Evolutionary conservation across 805 yeast species (phyloP).

Genomic region (Komagataella phaffii): DNA sequence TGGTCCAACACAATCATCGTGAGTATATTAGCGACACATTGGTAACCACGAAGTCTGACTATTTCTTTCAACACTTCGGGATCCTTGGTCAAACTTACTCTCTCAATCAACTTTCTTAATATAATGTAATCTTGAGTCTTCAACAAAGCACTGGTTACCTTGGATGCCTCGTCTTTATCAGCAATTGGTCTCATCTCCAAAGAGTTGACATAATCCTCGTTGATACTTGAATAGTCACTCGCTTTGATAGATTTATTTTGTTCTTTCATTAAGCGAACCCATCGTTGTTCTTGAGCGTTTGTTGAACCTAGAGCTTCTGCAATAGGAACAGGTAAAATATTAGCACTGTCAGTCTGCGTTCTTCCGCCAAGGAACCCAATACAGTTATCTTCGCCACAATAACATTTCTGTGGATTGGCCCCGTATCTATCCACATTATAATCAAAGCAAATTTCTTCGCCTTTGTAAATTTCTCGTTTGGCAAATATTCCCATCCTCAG

Average conservation of each 20-base stretch:
- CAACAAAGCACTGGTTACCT: conserved; percentile 69
- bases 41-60: conserved; percentile 77
- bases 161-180: conserved; percentile 46
- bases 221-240: conserved; percentile 40
- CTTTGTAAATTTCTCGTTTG: conserved; percentile 50
- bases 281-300: conserved; percentile 52
- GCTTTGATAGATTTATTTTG: background rate
- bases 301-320: conserved; percentile 80
- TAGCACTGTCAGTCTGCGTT: conserved; percentile 88
- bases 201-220: conserved; percentile 49
- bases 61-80: conserved; percentile 40
- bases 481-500: conserved; percentile 93
- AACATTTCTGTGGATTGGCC: conserved; percentile 86
- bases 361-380: conserved; percentile 92
- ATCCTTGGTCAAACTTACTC: conserved; percentile 45
- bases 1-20: conserved; percentile 16
- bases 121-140: conserved; percentile 58
- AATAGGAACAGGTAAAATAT: conserved; percentile 67
- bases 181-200: conserved; percentile 38
- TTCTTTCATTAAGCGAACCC: conserved; percentile 49
- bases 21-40: conserved; percentile 54
- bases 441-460: conserved; percentile 87
- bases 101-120: conserved; percentile 49
- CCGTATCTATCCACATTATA: conserved; percentile 96
- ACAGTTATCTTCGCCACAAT: conserved; percentile 89